Conservation (phyloP, 371 early-diverging fungal genomes). For the Rhizopus microsporus region DNA sequence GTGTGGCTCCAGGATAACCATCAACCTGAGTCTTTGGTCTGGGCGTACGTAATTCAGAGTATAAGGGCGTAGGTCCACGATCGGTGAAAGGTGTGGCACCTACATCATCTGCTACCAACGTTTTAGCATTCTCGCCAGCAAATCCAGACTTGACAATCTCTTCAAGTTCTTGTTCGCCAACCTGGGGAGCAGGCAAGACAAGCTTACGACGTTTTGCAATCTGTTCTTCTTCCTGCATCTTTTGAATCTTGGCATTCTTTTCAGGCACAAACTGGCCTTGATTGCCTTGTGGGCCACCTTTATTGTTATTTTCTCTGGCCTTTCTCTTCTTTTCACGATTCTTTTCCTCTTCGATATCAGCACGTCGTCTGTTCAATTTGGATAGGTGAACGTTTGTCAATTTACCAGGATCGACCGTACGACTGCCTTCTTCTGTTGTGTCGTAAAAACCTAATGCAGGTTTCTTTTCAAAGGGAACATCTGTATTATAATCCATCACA, state of each 20-base stretch:
- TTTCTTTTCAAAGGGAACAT: slow-evolving; percentile 91
- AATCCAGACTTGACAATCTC: slow-evolving; percentile 89
- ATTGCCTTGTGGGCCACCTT: slow-evolving; percentile 39
- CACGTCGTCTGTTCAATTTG: slow-evolving; percentile 81
- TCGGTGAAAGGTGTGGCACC: slow-evolving; percentile 49
- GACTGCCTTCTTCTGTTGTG: slow-evolving; percentile 80
- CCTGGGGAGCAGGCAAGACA: slow-evolving; percentile 89
- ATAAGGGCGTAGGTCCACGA: slow-evolving; percentile 2
- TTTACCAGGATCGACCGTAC: slow-evolving; percentile 57
- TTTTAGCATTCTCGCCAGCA: slow-evolving; percentile 77
- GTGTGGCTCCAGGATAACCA: slow-evolving; percentile 57
- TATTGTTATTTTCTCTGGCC: slow-evolving; percentile 54
- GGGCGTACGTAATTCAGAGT: slow-evolving; percentile 5
- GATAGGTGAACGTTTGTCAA: slow-evolving; percentile 67
- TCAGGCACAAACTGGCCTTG: slow-evolving; percentile 58
- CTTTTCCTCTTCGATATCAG: slow-evolving; percentile 64
- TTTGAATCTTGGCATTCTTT: slow-evolving; percentile 56
- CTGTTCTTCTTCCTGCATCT: slow-evolving; percentile 71
- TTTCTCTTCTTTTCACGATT: slow-evolving; percentile 77
- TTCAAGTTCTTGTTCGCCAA: slow-evolving; percentile 88
- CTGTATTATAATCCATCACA: slow-evolving; percentile 94
- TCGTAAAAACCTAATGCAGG: slow-evolving; percentile 93
- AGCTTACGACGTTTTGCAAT: slow-evolving; percentile 77
- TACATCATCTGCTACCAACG: slow-evolving; percentile 67
- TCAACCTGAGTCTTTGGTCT: not conserved